phyloP scores from a whole-genome alignment of 129 eudicot species.

The Flaveria robusta region DNA sequence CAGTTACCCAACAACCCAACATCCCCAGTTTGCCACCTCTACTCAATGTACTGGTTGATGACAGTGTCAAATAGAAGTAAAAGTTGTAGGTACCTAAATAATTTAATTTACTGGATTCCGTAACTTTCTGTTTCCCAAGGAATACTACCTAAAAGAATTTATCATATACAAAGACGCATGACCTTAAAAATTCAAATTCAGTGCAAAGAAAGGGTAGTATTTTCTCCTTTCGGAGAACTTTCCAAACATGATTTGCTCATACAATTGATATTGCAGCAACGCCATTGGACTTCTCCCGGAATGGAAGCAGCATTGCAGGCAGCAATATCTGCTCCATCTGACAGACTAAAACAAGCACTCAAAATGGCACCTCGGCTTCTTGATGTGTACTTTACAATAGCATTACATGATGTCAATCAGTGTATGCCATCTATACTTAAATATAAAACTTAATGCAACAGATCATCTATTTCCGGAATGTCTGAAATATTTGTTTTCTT shows the following conservation, averaged over 20 bases:
- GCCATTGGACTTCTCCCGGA: slow-evolving; percentile 93
- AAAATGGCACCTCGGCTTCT: slow-evolving; percentile 79
- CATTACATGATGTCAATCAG: slow-evolving; percentile 70
- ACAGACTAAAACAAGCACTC: slow-evolving; percentile 75
- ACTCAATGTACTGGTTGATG: not conserved
- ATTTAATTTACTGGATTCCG: not conserved
- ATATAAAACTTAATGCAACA: slow-evolving; percentile 18
- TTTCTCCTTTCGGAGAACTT: not conserved
- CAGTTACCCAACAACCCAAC: not conserved
- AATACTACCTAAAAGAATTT: not conserved
- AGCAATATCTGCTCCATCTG: slow-evolving; percentile 58
- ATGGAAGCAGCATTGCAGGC: slow-evolving; percentile 84
- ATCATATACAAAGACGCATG: not conserved
- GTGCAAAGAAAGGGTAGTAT: not conserved
- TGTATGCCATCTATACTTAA: slow-evolving; percentile 48
- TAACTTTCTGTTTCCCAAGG: not conserved
- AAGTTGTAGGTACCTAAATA: not conserved
- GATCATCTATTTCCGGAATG: slow-evolving; percentile 1
- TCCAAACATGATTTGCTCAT: not conserved
- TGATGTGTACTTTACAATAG: slow-evolving; percentile 80
- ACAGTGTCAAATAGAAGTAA: not conserved
- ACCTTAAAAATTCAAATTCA: not conserved
- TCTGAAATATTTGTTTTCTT: slow-evolving; percentile 35
- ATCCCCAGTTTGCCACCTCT: slow-evolving; percentile 1
- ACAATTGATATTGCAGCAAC: slow-evolving; percentile 65